These are phyloP conservation scores for Xylariaceae sp. DNA, from an alignment of 2,329 filamentous ascomycete species.

Conservation along the genomic window DNA sequence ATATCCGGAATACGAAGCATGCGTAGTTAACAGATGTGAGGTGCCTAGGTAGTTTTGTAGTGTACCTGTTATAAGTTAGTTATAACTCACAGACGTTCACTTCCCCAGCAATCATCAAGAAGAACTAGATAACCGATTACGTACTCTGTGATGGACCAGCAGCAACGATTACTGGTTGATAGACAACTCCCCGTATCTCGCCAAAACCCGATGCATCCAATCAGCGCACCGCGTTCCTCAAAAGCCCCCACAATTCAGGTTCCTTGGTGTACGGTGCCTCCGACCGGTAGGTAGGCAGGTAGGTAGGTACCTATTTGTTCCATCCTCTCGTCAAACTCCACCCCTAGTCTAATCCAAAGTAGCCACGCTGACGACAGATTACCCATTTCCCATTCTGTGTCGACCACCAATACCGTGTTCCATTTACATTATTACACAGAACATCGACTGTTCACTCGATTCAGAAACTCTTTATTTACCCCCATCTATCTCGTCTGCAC, in stretches of 20 bases:
- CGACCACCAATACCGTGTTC: not conserved
- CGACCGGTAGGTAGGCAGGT: not conserved
- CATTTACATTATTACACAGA: not conserved
- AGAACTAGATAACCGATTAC: too few species aligned
- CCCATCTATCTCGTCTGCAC: not conserved
- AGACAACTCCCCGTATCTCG: too few species aligned
- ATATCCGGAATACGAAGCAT: too few species aligned
- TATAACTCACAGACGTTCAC: too few species aligned
- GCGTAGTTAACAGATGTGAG: too few species aligned
- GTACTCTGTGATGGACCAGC: too few species aligned
- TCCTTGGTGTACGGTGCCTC: too few species aligned
- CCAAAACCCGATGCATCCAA: not conserved
- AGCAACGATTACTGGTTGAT: too few species aligned
- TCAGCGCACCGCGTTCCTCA: not conserved
- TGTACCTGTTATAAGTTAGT: too few species aligned
- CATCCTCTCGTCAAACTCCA: not conserved
- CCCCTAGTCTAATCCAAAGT: constrained; percentile 9
- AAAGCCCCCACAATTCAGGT: not conserved
- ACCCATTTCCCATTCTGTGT: constrained; percentile 10
- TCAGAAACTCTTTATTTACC: not conserved
- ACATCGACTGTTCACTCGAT: not conserved
- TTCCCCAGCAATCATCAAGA: too few species aligned
- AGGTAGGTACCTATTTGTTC: not conserved
- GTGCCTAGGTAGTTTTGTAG: too few species aligned
- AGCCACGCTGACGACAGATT: constrained; percentile 19